Conservation (phyloP, 306 rosid genomes). For the Vigna mungo region DNA sequence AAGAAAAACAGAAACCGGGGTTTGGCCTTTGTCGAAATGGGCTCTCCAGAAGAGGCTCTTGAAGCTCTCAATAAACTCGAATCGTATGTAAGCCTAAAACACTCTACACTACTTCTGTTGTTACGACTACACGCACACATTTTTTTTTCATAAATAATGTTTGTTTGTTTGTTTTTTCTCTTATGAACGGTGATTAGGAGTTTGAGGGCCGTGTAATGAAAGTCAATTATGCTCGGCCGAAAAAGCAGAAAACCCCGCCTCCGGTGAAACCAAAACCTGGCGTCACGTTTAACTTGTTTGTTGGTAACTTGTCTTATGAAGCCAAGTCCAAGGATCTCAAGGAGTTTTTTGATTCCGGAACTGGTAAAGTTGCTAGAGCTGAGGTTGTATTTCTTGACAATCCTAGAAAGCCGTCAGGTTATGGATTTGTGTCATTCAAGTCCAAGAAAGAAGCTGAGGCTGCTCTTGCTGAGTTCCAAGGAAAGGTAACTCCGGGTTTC, state of each 20-base stretch:
- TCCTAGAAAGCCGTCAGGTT: conserved; percentile 82
- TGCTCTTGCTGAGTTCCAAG: conserved; percentile 73
- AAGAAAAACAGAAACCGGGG: conserved; percentile 82
- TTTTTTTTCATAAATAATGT: not conserved
- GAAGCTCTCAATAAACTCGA: conserved; percentile 71
- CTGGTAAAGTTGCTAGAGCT: conserved; percentile 65
- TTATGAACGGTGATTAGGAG: conserved; percentile 58
- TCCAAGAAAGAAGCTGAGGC: conserved; percentile 80
- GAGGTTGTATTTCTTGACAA: conserved; percentile 67
- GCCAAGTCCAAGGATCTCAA: conserved; percentile 76
- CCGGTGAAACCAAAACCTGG: conserved; percentile 59
- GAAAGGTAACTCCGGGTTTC: conserved; percentile 67
- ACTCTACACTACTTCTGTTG: not conserved
- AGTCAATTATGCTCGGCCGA: conserved; percentile 69
- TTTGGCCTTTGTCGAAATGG: conserved; percentile 96
- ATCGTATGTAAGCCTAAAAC: conserved; percentile 66
- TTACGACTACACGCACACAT: not conserved
- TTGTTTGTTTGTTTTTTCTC: conserved; percentile 16
- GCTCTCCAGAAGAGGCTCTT: conserved; percentile 85
- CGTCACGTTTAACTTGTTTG: conserved; percentile 79
- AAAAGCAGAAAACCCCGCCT: conserved; percentile 60
- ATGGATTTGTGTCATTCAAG: conserved; percentile 91
- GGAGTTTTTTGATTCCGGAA: conserved; percentile 73
- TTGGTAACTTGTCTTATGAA: conserved; percentile 78
- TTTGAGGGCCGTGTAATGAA: conserved; percentile 72